Conservation (phyloP, 768 basidiomycete species). For the Amanita muscaria region DNA sequence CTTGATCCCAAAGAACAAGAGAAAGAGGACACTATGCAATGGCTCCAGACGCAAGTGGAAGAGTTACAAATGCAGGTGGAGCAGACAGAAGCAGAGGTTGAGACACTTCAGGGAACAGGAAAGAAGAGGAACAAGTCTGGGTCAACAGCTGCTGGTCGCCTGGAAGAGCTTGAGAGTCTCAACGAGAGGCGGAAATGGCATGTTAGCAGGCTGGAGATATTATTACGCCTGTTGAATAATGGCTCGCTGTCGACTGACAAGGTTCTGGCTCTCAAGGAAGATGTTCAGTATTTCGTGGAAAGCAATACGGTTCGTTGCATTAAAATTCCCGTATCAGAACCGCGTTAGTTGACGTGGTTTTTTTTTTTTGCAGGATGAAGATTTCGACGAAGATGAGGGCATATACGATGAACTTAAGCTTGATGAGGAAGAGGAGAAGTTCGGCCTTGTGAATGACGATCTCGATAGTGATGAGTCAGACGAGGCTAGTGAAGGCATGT, state of each 20-base stretch:
- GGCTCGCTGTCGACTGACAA: constrained; percentile 79
- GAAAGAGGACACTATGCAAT: constrained; percentile 81
- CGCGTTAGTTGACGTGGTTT: constrained; percentile 15
- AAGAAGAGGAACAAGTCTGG: constrained; percentile 81
- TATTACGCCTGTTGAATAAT: constrained; percentile 89
- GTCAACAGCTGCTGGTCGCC: constrained; percentile 54
- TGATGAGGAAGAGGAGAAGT: constrained; percentile 94
- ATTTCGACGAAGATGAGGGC: constrained; percentile 94
- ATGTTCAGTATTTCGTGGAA: constrained; percentile 94
- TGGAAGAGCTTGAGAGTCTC: constrained; percentile 76
- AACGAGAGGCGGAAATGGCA: constrained; percentile 98
- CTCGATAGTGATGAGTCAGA: constrained; percentile 75
- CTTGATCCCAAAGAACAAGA: constrained; percentile 97
- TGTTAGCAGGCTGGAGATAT: constrained; percentile 83
- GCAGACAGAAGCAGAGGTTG: constrained; percentile 89
- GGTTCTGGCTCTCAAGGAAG: constrained; percentile 79
- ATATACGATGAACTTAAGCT: constrained; percentile 97
- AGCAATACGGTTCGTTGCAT: constrained; percentile 74
- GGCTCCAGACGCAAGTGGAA: constrained; percentile 86
- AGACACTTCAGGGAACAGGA: constrained; percentile 66
- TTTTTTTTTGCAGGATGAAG: constrained; percentile 64
- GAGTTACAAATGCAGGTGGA: constrained; percentile 92
- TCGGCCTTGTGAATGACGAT: constrained; percentile 70
- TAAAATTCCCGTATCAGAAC: constrained; percentile 5
- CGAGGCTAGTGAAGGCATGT: constrained; percentile 59